Conservation (phyloP, 768 basidiomycete species). For the Epithele typhae region DNA sequence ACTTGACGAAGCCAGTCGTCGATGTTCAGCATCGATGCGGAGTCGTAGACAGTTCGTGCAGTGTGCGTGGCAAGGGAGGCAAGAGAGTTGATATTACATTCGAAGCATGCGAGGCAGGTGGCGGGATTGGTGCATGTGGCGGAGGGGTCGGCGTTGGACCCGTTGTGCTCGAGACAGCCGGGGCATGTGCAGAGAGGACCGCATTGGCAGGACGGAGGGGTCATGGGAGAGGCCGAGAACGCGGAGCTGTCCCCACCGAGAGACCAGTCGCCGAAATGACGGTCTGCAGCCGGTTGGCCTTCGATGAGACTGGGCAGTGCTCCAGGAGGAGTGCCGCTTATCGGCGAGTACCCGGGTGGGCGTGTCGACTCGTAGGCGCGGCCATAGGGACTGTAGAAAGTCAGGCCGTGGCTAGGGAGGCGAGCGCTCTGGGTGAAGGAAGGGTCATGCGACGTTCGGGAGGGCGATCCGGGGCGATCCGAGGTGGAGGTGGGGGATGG, state of each 20-base stretch:
- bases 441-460: constrained; percentile 43
- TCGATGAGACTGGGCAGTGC: neutral
- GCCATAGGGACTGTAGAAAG: constrained; percentile 62
- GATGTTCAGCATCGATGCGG: constrained; percentile 36
- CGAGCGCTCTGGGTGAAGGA: constrained; percentile 34
- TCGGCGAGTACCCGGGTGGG: constrained; percentile 23
- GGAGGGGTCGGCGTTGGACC: constrained; percentile 26
- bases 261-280: constrained; percentile 3
- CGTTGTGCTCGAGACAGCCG: constrained; percentile 56
- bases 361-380: constrained; percentile 57
- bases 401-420: constrained; percentile 50
- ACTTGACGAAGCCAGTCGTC: constrained; percentile 65
- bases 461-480: constrained; percentile 2
- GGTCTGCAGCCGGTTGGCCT: constrained; percentile 3
- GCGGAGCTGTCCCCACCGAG: neutral
- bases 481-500: too few relatives aligned
- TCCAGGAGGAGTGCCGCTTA: neutral
- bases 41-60: constrained; percentile 32
- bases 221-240: constrained; percentile 18
- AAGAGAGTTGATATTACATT: constrained; percentile 56
- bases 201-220: constrained; percentile 46
- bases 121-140: constrained; percentile 32
- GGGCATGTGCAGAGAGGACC: constrained; percentile 61
- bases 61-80: constrained; percentile 41
- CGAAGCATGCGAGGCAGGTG: constrained; percentile 48